These are phyloP conservation scores for Lasiodiplodia sp. DNA, from an alignment of 2,329 filamentous ascomycete genomes.

Conservation along the genomic window DNA sequence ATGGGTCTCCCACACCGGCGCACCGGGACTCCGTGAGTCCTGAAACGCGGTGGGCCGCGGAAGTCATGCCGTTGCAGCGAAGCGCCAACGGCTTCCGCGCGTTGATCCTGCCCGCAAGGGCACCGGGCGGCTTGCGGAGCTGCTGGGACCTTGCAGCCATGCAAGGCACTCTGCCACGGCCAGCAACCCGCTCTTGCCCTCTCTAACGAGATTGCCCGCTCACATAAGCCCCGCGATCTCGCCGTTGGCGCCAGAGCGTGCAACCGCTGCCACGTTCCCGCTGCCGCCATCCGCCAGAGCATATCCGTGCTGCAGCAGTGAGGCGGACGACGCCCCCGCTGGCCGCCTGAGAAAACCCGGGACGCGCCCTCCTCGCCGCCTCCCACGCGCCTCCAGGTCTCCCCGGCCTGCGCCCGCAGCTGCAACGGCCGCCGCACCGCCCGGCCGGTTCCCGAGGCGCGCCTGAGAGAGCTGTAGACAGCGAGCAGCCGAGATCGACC, in stretches of 20 bases:
- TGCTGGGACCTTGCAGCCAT: conserved; percentile 16
- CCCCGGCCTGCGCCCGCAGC: conserved; percentile 17
- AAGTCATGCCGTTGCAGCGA: conserved; percentile 22
- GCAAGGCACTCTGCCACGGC: conserved; percentile 18
- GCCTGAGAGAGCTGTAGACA: not conserved
- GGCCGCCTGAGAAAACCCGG: conserved; percentile 14
- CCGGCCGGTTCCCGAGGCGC: not conserved
- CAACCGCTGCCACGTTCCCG: conserved; percentile 18
- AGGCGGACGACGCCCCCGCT: conserved; percentile 15
- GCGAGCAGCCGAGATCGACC: conserved; percentile 22
- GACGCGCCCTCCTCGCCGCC: not conserved
- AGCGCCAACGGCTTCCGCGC: conserved; percentile 7
- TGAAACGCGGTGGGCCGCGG: conserved; percentile 18
- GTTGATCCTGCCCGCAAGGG: conserved; percentile 5
- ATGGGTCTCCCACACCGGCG: conserved; percentile 15
- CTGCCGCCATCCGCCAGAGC: conserved; percentile 18
- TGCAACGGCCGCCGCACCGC: conserved; percentile 17
- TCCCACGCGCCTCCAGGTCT: conserved; percentile 7
- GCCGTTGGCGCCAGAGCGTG: conserved; percentile 10
- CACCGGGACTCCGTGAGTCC: conserved; percentile 16
- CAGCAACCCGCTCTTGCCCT: not conserved
- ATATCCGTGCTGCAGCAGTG: conserved; percentile 18
- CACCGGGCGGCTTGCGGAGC: not conserved
- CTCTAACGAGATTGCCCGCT: conserved; percentile 15
- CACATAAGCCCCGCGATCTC: conserved; percentile 23